Evolutionary conservation across 1,139 yeast genomes (phyloP), one percentile per base, ranked within the genome.

Genomic region (Lodderomyces theae): DNA sequence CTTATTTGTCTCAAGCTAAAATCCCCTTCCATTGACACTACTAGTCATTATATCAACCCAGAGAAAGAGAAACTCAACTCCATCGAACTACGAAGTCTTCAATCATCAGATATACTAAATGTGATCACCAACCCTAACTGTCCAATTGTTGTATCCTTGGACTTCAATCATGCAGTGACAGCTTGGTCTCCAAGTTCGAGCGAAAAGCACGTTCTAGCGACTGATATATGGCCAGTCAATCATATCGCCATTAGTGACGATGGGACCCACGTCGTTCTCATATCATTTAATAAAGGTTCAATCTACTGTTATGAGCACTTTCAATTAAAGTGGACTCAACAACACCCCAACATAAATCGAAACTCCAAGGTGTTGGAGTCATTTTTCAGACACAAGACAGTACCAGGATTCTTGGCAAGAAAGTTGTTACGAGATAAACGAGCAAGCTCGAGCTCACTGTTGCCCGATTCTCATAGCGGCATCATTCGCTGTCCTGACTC

Each of bases 181-280:
- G 77, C 86, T 9, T 86, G 95, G 95, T 80, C 87, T 1, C 94
- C 92, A 2, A 61, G 80, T 39, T 61, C 54, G 1, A 38, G 38
- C 1, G 48, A 49, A 1, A 41, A 39, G 4, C 72, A 86, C 64
- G 51, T 81, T 68, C 44, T 65, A 43, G 39, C 83, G 66, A 46
- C 76, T 62, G 75, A 76, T 31, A 65, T 80, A 37, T 80, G 92
- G 86, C 95, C 95, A 0, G 70, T 86, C 0, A 74, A 80, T 16
- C 77, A 76, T 46, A 67, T 80, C 11, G 74, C 74, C 21, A 66
- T 86, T 47, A 79, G 87, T 45, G 72, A 77, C 35, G 75, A 78
- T 40, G 86, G 88, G 1, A 72, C 75, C 37, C 74, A 67, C 39
- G 72, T 84, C 23, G 79, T 86, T 0, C 63, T 86, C 17, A 69